Evolutionary conservation across 2,329 filamentous ascomycete species (phyloP), one percentile per base, ranked within the genome.

Genomic region (Endothia cerciana): DNA sequence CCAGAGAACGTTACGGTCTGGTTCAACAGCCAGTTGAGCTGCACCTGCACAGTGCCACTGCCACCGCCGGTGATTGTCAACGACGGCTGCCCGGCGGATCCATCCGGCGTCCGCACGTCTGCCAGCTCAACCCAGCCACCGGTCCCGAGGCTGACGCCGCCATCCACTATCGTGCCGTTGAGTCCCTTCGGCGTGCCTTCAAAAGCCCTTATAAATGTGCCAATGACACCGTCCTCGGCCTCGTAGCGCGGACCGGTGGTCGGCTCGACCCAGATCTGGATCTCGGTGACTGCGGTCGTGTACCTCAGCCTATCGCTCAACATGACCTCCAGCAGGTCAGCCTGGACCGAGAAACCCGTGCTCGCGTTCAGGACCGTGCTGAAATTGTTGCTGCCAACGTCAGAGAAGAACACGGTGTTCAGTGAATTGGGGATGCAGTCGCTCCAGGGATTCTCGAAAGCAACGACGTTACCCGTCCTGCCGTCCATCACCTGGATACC

Each of bases 161-260:
- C 53, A 5, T 56, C 19, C 53, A 36, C 40, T 3, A 60, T 22
- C 4, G 57, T 43, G 22, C 57, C 25, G 7, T 60, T 60, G 11
- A 60, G 40, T 11, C 57, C 38, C 2, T 15, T 19, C 25, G 41
- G 36, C 25, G n/a, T 28, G 10, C 38, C 57, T 25, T 60, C 57
- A 45, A 60, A 60, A n/a, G 38, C 25, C 57, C 57, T n/a, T 7
- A 30, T 43, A 10, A 60, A 60, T 2, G 22, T 47, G 5, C 38
- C 38, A 13, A 60, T 60, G 25, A 60, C 40, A 1, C 40, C 57
- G 57, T 60, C 57, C 41, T 60, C 41, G 40, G 57, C 57, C 41
- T 60, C 40, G 41, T 60, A 60, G 57, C 38, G 57, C 25, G 57
- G 38, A 13, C 38, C 38, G 5, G 40, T 30, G 40, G 2, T 10